Evolutionary conservation across 179 eudicot genomes (phyloP), one percentile per base, ranked within the genome.

Genomic region (Beta corolliflora): DNA sequence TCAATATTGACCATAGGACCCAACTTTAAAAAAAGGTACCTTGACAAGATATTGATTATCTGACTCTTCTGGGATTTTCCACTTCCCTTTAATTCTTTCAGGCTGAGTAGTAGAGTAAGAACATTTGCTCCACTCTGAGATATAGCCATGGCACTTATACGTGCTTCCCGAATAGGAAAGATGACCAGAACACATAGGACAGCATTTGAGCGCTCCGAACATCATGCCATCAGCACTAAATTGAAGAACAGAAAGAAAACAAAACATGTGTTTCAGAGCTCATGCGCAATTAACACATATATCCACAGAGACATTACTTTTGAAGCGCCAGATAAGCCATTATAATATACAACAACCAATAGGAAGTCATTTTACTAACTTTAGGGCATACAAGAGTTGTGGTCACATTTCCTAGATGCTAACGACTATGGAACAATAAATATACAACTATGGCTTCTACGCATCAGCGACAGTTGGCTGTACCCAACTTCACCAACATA

Each of bases 211-310:
- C 48, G 94, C 92, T 85, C 99, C 99, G 85, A 97, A 94, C 82
- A 91, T 89, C 98, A 94, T 97, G 46, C 97, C 97, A 87, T 97
- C 99, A 75, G 97, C 99, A 88, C 99, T 97, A 85, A 23, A 80
- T 69, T 71, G 48, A 73, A 70, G 68, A 79, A 64, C 25, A 86
- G n/a, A 77, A 31, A 71, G 9, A 48, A 48, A 48, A 48, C 41
- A 72, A 59, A 45, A 2, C 50, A 79, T 44, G 25, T 54, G 73
- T 76, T n/a, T 63, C 71, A 67, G 48, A 50, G 54, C 53, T 56
- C 71, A 58, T 44, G 63, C 13, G 5, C 9, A 80, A 52, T n/a
- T 63, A 36, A 8, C 64, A 80, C 18, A 25, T 23, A 13, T 44
- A 56, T 10, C 5, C 13, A 54, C 5, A 65, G 23, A 6, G 48